phyloP scores from a whole-genome alignment of 805 yeast species.

The Schizosaccharomyces lindneri region DNA sequence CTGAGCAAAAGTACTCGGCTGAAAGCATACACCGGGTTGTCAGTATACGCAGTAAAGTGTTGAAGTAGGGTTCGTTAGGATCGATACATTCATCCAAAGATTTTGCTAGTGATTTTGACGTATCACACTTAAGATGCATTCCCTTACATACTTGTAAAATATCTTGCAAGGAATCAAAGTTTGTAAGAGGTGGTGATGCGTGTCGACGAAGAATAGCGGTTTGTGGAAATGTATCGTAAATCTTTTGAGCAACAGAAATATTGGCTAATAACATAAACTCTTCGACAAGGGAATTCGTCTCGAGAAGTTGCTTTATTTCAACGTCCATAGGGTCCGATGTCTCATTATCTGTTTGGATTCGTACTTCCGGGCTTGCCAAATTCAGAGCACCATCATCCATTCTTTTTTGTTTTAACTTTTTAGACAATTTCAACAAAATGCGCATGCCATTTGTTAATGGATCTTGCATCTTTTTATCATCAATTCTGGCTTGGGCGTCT shows the following conservation, averaged over 20 bases:
- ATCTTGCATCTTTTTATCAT: constrained; percentile 49
- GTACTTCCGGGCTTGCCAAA: constrained; percentile 92
- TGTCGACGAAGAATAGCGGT: constrained; percentile 89
- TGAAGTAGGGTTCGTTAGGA: constrained; percentile 65
- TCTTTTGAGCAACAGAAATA: constrained; percentile 81
- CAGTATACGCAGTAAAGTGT: constrained; percentile 81
- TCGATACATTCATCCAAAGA: constrained; percentile 76
- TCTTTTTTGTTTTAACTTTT: constrained; percentile 61
- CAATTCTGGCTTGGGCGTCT: constrained; percentile 75
- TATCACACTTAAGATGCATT: constrained; percentile 50
- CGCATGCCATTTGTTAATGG: constrained; percentile 80
- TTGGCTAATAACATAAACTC: constrained; percentile 96
- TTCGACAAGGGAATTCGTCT: constrained; percentile 87
- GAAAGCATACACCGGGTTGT: constrained; percentile 98
- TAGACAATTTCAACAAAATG: constrained; percentile 51
- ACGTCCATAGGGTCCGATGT: constrained; percentile 92
- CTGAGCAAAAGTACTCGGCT: constrained; percentile 88
- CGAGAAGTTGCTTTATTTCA: constrained; percentile 65
- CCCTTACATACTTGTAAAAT: constrained; percentile 64
- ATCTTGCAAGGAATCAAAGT: constrained; percentile 71
- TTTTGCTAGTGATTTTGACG: constrained; percentile 78
- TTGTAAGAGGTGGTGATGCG: constrained; percentile 87
- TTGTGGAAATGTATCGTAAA: constrained; percentile 82
- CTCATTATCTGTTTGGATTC: constrained; percentile 89
- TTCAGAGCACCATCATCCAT: constrained; percentile 89